A percentile compares a stretch with the other conserved stretches of the same genome.
phyloP scores from a whole-genome alignment of 805 yeast genomes.

The Komagataella pastoris region DNA sequence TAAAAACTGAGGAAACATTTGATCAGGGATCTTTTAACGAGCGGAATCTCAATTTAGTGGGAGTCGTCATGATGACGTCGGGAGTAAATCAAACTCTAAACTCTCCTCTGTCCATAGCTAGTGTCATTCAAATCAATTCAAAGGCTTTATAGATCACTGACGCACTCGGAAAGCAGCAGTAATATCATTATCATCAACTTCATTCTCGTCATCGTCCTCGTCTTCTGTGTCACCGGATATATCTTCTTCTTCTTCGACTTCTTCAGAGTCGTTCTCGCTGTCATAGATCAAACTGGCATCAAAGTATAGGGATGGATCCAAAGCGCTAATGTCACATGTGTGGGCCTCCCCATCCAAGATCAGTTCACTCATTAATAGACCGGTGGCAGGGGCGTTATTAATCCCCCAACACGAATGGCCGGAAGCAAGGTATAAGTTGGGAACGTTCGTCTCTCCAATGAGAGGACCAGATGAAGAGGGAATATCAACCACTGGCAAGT shows the following conservation, averaged over 20 bases:
- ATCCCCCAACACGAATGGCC: conserved; percentile 99
- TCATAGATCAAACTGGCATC: conserved; percentile 42
- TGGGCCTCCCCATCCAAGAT: conserved; percentile 70
- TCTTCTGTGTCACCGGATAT: conserved; percentile 11
- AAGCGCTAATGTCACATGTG: conserved; percentile 66
- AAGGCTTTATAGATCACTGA: background rate
- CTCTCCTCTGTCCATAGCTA: background rate
- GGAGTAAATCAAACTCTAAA: no score
- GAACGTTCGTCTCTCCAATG: conserved; percentile 86
- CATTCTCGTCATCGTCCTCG: conserved; percentile 3
- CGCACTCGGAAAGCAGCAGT: background rate
- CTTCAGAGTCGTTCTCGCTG: conserved; percentile 14
- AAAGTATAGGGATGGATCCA: conserved; percentile 80
- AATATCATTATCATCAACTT: background rate
- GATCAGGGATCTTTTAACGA: background rate
- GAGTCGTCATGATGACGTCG: background rate
- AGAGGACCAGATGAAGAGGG: conserved; percentile 90
- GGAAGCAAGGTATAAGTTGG: conserved; percentile 63
- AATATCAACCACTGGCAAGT: conserved; percentile 85
- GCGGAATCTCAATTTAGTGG: background rate
- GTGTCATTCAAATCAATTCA: background rate
- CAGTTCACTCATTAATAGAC: conserved; percentile 82
- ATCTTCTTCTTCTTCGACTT: conserved; percentile 13
- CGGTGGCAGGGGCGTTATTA: conserved; percentile 94
- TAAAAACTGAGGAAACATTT: background rate